Evolutionary conservation across 305 asterid species (phyloP).

Genomic region (Plantago lanceolata): DNA sequence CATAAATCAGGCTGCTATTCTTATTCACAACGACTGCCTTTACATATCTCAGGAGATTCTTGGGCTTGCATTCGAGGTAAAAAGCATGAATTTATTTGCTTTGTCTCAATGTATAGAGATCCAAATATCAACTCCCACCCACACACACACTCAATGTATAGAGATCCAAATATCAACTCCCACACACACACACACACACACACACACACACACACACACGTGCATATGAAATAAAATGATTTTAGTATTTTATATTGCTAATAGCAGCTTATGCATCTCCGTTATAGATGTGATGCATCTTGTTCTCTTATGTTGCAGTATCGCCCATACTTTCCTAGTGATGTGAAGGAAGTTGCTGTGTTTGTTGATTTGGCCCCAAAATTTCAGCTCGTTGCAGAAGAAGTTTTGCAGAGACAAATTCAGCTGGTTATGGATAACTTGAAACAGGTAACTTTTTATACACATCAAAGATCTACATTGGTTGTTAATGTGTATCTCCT

Average conservation of each 20-base stretch:
- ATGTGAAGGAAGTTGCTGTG: constrained; percentile 65
- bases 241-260: constrained; percentile 14
- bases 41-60: constrained; percentile 88
- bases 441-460: constrained; percentile 48
- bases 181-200: no score
- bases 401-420: constrained; percentile 70
- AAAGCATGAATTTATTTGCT: background rate
- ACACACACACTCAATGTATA: background rate
- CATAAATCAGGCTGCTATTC: constrained; percentile 86
- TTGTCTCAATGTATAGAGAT: background rate
- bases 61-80: constrained; percentile 92
- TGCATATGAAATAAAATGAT: constrained; percentile 7
- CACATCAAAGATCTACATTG: background rate
- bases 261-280: constrained; percentile 1
- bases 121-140: background rate
- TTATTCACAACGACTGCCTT: constrained; percentile 86
- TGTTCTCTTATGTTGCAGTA: constrained; percentile 55
- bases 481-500: constrained; percentile 10
- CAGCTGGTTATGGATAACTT: constrained; percentile 66
- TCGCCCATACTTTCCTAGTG: constrained; percentile 75
- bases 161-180: background rate
- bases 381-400: constrained; percentile 75
- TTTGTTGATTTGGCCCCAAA: constrained; percentile 91
- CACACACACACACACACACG: background rate
- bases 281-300: constrained; percentile 6